Evolutionary conservation across 192 early-diverging fungal species (phyloP), one percentile per base, ranked within the genome.

Genomic region (Coemansia sp.): DNA sequence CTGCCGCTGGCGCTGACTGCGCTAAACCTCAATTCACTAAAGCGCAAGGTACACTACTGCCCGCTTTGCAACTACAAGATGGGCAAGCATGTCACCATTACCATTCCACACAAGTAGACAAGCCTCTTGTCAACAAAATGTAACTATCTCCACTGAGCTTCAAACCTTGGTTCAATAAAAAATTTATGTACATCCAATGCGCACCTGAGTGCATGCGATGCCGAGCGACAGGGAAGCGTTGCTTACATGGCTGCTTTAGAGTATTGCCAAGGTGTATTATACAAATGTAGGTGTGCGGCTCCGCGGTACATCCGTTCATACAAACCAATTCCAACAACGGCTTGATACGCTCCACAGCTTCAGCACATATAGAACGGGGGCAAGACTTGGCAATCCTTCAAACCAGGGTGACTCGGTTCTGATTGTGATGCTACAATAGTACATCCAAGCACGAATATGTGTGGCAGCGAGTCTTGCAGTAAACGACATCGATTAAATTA

Each of bases 1-100:
- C 58, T 80, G 57, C 78, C 78, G 19, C 67, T 80, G 60, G 78
- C 78, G 23, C 73, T 80, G 63, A 70, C 78, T 16, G 78, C 67
- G 14, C 70, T 80, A 17, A 74, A 75, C 33, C 66, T 80, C 21
- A 71, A 64, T 38, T 66, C 78, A 17, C 67, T 80, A 60, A 80
- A 80, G 64, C 73, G 70, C 63, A 80, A 75, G 55, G 73, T 74
- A 7, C 78, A 80, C 62, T 74, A 75, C 67, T 80, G 78, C 44
- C 69, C 78, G 10, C 70, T 66, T 57, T 80, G 78, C 70, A 74
- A 75, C 53, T 80, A 75, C 70, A 71, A 73, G 39, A 72, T 80
- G 62, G 78, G 78, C 38, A 75, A 67, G 35, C 78, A 80, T 59
- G 73, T 80, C 49, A 80, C 78, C 2, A 69, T 80, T 44, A 75